Conservation (phyloP, 2,329 filamentous ascomycete species). For the Fusarium acutatum region DNA sequence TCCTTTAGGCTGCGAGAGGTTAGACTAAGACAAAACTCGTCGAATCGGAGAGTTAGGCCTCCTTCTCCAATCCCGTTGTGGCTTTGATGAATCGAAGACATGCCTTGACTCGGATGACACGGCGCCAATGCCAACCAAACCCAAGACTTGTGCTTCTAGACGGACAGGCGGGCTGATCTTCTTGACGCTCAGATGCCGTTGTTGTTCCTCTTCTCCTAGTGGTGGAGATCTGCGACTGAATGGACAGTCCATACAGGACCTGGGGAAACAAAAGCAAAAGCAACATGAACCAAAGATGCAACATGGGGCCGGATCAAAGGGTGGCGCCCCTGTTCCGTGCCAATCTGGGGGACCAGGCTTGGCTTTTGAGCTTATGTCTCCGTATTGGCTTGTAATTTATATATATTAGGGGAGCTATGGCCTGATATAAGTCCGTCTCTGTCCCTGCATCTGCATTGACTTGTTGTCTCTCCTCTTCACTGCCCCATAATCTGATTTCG, state of each 20-base stretch:
- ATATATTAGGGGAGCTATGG: conserved; percentile 32
- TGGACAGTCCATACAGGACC: neutral
- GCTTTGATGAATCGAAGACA: conserved; percentile 29
- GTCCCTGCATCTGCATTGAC: conserved; percentile 15
- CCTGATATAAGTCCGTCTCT: conserved; percentile 31
- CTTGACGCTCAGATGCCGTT: conserved; percentile 1
- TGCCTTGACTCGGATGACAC: conserved; percentile 14
- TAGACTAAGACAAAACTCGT: neutral
- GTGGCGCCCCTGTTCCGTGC: conserved; percentile 38
- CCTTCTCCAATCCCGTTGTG: neutral
- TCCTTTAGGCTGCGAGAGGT: conserved; percentile 17
- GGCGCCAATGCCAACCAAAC: conserved; percentile 6
- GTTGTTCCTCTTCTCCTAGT: conserved; percentile 36
- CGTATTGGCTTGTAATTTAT: neutral
- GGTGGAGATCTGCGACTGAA: conserved; percentile 35
- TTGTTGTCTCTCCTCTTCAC: conserved; percentile 17
- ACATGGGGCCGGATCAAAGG: conserved; percentile 41
- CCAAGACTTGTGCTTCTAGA: neutral
- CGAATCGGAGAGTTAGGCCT: conserved; percentile 8
- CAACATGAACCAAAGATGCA: conserved; percentile 6
- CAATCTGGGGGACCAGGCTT: conserved; percentile 33
- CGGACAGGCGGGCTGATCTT: conserved; percentile 38
- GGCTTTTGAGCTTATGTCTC: conserved; percentile 12
- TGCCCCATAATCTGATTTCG: conserved; percentile 15
- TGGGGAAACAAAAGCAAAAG: conserved; percentile 8